These are phyloP conservation scores for Corylus heterophylla DNA, from an alignment of 306 rosid genomes.

Conservation along the genomic window DNA sequence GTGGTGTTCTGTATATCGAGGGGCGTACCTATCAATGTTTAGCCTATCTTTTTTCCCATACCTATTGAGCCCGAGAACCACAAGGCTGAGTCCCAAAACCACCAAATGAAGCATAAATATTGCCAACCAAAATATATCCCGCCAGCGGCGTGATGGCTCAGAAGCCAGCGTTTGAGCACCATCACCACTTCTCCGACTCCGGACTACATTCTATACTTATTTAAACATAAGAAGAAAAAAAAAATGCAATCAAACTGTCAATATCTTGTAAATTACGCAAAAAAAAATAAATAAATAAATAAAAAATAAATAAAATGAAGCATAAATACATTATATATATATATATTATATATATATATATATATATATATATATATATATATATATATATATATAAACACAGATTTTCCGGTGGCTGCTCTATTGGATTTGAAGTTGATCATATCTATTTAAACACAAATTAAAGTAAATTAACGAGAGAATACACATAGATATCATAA, in stretches of 20 bases:
- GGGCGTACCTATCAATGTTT: conserved; percentile 71
- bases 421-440: not conserved
- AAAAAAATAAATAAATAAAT: not conserved
- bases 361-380: too few relatives aligned
- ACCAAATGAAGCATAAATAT: conserved; percentile 70
- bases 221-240: not conserved
- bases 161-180: conserved; percentile 48
- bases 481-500: not conserved
- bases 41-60: conserved; percentile 72
- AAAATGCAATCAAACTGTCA: not conserved
- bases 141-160: conserved; percentile 74
- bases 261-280: not conserved
- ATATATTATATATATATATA: too few relatives aligned
- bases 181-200: conserved; percentile 46
- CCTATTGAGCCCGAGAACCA: conserved; percentile 78
- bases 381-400: not conserved
- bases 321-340: not conserved
- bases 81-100: conserved; percentile 60
- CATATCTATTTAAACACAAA: not conserved
- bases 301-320: not conserved
- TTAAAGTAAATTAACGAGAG: too few relatives aligned
- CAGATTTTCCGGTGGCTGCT: not conserved
- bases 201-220: conserved; percentile 41
- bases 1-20: conserved; percentile 52
- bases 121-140: conserved; percentile 84